Evolutionary conservation across 306 rosid species (phyloP).

Genomic region (Calophaca sinica): DNA sequence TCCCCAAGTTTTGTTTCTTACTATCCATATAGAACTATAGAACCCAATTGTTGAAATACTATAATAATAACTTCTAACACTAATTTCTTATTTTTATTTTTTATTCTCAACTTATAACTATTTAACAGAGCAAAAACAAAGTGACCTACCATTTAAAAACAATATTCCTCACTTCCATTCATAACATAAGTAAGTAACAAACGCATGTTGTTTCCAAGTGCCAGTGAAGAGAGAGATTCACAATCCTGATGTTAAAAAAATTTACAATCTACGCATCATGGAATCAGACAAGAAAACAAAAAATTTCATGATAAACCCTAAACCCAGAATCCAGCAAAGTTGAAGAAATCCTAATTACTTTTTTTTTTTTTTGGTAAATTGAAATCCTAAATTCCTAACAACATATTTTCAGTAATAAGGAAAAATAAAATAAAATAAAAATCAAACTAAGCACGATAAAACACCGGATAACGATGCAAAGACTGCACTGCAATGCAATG

Average conservation of each 20-base stretch:
- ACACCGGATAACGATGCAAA: too few relatives aligned
- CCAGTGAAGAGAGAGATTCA: neutral
- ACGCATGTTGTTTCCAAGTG: neutral
- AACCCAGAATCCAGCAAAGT: slow-evolving; percentile 10
- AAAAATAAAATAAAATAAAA: neutral
- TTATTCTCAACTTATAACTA: slow-evolving; percentile 17
- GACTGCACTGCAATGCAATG: too few relatives aligned
- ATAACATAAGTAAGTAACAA: neutral
- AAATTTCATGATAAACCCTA: neutral
- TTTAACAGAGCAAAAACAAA: neutral
- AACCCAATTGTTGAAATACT: neutral
- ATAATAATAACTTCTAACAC: neutral
- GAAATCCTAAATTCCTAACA: slow-evolving; percentile 20
- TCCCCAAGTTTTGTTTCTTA: too few relatives aligned
- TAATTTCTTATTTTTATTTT: neutral
- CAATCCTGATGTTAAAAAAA: neutral
- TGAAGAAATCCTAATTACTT: slow-evolving; percentile 33
- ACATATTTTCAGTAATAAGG: neutral
- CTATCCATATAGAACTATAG: neutral
- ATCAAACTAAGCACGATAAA: too few relatives aligned
- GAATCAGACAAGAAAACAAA: neutral
- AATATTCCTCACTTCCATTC: neutral
- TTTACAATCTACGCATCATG: neutral
- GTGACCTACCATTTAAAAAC: neutral
- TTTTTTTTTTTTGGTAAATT: too few relatives aligned